These are phyloP conservation scores for Rubia yunnanensis DNA, from an alignment of 257 asterid genomes.

Conservation along the genomic window DNA sequence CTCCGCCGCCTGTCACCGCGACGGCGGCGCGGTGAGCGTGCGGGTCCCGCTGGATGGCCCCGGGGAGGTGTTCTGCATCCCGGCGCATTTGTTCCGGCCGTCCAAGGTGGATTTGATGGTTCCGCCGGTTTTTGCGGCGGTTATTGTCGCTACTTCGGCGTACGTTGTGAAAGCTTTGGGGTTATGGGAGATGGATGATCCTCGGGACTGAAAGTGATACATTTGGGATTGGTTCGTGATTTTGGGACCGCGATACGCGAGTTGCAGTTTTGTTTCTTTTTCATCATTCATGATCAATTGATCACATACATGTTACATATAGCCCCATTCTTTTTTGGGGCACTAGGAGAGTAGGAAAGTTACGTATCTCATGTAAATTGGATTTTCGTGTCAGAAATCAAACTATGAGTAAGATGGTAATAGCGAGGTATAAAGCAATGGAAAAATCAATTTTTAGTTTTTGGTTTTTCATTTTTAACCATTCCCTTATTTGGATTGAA, in stretches of 20 bases:
- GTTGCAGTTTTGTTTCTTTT: neutral
- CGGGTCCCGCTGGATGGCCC: conserved; percentile 76
- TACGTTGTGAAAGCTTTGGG: conserved; percentile 61
- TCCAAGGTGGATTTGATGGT: conserved; percentile 52
- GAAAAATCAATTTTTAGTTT: too few relatives aligned
- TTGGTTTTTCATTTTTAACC: too few relatives aligned
- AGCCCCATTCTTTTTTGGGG: neutral
- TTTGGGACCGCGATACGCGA: neutral
- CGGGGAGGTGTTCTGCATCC: conserved; percentile 50
- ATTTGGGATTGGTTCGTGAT: too few relatives aligned
- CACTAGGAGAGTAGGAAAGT: neutral
- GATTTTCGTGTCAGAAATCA: too few relatives aligned
- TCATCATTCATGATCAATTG: neutral
- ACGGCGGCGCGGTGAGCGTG: conserved; percentile 9
- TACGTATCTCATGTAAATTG: too few relatives aligned
- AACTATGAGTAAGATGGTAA: too few relatives aligned
- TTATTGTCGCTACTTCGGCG: conserved; percentile 59
- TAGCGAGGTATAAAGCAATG: too few relatives aligned
- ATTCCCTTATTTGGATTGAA: too few relatives aligned
- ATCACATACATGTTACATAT: neutral
- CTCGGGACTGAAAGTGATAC: neutral
- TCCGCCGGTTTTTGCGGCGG: conserved; percentile 77
- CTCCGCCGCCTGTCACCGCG: conserved; percentile 33
- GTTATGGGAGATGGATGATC: conserved; percentile 61
- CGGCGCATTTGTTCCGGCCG: conserved; percentile 38